Conservation (phyloP, 495 filamentous ascomycete species). For the Aspergillus nanangensis region DNA sequence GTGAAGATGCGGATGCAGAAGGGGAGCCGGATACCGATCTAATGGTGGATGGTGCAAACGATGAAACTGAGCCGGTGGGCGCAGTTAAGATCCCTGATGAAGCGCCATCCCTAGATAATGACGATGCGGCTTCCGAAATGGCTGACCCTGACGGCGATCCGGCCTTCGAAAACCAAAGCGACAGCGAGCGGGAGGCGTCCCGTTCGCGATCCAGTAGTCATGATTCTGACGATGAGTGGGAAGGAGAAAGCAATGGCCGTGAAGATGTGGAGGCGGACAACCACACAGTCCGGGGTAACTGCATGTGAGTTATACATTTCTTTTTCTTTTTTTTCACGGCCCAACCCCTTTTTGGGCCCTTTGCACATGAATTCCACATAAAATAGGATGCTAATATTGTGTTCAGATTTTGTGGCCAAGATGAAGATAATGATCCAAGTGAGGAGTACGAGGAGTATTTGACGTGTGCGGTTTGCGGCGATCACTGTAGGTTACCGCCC, state of each 20-base stretch:
- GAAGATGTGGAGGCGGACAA: slow-evolving; percentile 65
- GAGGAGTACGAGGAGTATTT: slow-evolving; percentile 87
- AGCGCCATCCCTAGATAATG: slow-evolving; percentile 41
- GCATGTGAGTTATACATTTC: slow-evolving; percentile 57
- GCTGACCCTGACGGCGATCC: slow-evolving; percentile 43
- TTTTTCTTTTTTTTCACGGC: slow-evolving; percentile 9
- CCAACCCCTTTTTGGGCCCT: too few species aligned
- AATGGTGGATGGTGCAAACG: slow-evolving; percentile 33
- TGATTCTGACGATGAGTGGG: slow-evolving; percentile 70
- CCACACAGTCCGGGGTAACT: slow-evolving; percentile 54
- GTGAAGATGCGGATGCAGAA: slow-evolving; percentile 33
- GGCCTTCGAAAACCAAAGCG: slow-evolving; percentile 34
- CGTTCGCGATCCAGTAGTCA: slow-evolving; percentile 52
- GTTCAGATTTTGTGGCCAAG: slow-evolving; percentile 73
- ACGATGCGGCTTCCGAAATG: slow-evolving; percentile 27
- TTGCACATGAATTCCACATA: too few species aligned
- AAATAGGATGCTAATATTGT: too few species aligned
- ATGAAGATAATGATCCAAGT: slow-evolving; percentile 81
- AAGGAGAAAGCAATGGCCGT: slow-evolving; percentile 54
- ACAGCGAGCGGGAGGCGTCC: slow-evolving; percentile 44
- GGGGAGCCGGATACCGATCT: slow-evolving; percentile 18
- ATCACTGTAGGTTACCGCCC: slow-evolving; percentile 70
- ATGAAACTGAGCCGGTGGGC: slow-evolving; percentile 60
- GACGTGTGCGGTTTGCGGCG: slow-evolving; percentile 73
- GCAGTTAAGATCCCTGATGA: slow-evolving; percentile 67